phyloP scores from a whole-genome alignment of 495 filamentous ascomycete species.

The Neurospora sp. region DNA sequence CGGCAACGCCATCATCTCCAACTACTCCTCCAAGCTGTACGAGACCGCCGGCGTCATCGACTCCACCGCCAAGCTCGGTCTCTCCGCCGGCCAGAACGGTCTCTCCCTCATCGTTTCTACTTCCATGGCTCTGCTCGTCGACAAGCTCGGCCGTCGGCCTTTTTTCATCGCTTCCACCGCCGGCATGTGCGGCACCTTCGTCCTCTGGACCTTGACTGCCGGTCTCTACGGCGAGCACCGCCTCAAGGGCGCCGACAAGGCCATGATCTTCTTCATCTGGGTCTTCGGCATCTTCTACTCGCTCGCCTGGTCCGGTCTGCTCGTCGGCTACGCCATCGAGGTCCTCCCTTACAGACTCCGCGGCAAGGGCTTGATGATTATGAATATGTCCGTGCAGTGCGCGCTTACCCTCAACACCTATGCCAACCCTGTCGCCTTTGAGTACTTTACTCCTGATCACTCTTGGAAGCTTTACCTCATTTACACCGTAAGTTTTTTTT shows the following conservation, averaged over 20 bases:
- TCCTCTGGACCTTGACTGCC: slow-evolving; percentile 43
- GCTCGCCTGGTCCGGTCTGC: slow-evolving; percentile 53
- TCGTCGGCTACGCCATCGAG: slow-evolving; percentile 58
- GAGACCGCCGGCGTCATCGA: slow-evolving; percentile 45
- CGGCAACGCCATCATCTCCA: slow-evolving; percentile 57
- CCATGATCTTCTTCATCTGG: slow-evolving; percentile 49
- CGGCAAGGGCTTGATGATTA: slow-evolving; percentile 45
- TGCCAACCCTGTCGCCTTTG: slow-evolving; percentile 52
- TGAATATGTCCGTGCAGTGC: slow-evolving; percentile 41
- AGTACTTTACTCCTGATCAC: slow-evolving; percentile 28
- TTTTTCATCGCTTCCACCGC: slow-evolving; percentile 48
- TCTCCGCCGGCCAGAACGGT: slow-evolving; percentile 41
- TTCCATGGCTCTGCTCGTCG: slow-evolving; percentile 47
- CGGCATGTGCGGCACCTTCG: slow-evolving; percentile 49
- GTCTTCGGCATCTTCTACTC: slow-evolving; percentile 45
- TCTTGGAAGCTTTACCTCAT: slow-evolving; percentile 54
- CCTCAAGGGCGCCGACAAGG: slow-evolving; percentile 31
- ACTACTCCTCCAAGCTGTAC: slow-evolving; percentile 52
- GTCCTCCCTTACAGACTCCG: slow-evolving; percentile 64
- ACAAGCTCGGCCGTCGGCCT: slow-evolving; percentile 49
- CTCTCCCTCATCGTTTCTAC: slow-evolving; percentile 44
- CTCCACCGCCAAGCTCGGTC: slow-evolving; percentile 38
- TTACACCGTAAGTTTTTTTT: slow-evolving; percentile 37
- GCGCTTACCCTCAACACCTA: slow-evolving; percentile 46
- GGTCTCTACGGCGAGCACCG: slow-evolving; percentile 30